These are phyloP conservation scores for Chrysoporthe austroafricana DNA, from an alignment of 2,329 filamentous ascomycete genomes.

Conservation along the genomic window DNA sequence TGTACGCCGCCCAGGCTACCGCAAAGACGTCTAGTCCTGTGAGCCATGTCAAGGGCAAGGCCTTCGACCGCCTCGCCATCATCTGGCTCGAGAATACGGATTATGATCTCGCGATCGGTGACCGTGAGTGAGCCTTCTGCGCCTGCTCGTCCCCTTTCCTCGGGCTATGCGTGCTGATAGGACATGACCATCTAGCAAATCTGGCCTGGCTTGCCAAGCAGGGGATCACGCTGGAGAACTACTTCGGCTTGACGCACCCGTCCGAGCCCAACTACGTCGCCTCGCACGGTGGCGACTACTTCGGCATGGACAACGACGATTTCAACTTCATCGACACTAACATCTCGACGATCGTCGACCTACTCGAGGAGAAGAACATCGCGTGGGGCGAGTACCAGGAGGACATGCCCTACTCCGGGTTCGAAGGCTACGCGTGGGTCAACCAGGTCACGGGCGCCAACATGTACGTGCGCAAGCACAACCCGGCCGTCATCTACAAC, in stretches of 20 bases:
- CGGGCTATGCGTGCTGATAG: neutral
- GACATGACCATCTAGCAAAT: constrained; percentile 43
- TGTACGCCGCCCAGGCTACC: constrained; percentile 61
- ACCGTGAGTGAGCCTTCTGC: constrained; percentile 53
- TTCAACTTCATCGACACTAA: constrained; percentile 63
- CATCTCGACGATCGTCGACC: constrained; percentile 68
- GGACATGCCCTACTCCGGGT: constrained; percentile 76
- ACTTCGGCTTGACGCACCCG: constrained; percentile 70
- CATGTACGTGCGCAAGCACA: constrained; percentile 85
- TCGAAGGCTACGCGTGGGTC: constrained; percentile 64
- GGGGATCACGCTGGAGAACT: constrained; percentile 65
- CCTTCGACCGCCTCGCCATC: constrained; percentile 72
- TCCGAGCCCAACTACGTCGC: constrained; percentile 79
- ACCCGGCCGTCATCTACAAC: constrained; percentile 68
- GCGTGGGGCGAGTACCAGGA: constrained; percentile 78
- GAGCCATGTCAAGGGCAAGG: constrained; percentile 69
- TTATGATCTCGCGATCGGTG: constrained; percentile 65
- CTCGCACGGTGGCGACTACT: constrained; percentile 70
- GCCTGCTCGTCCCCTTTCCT: constrained; percentile 5
- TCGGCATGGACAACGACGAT: constrained; percentile 72
- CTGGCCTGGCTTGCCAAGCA: constrained; percentile 60
- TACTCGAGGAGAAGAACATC: constrained; percentile 67
- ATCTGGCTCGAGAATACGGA: constrained; percentile 82
- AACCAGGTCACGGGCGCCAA: constrained; percentile 70
- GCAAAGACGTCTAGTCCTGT: constrained; percentile 64